phyloP scores from a whole-genome alignment of 2,329 filamentous ascomycete species.

The Moelleriella libera region DNA sequence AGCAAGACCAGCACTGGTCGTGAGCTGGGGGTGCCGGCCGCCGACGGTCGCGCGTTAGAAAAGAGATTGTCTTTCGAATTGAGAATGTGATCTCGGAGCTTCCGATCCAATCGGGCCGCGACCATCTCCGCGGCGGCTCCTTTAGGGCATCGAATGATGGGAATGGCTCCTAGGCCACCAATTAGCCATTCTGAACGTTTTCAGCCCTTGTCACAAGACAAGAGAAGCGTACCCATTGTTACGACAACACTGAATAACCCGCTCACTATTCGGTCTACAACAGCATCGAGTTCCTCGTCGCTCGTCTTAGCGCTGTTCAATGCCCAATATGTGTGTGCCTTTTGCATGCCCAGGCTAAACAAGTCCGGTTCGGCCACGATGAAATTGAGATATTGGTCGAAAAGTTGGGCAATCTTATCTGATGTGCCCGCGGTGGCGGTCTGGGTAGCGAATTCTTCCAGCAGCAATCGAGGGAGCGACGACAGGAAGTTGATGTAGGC shows the following conservation, averaged over 20 bases:
- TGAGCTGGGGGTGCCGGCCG: constrained; percentile 51
- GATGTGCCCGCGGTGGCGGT: constrained; percentile 74
- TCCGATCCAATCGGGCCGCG: constrained; percentile 83
- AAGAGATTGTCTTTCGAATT: constrained; percentile 98
- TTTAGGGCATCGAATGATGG: constrained; percentile 89
- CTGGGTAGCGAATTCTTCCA: constrained; percentile 89
- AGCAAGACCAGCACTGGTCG: constrained; percentile 85
- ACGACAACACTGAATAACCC: constrained; percentile 96
- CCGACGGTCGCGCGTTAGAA: constrained; percentile 48
- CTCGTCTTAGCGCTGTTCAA: constrained; percentile 85
- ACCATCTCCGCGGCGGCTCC: constrained; percentile 90
- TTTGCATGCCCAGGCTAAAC: constrained; percentile 86
- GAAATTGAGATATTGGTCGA: constrained; percentile 95
- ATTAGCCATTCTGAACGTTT: background rate
- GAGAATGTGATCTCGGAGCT: constrained; percentile 87
- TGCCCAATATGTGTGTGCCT: constrained; percentile 85
- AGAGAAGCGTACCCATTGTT: constrained; percentile 63
- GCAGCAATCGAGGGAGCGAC: constrained; percentile 73
- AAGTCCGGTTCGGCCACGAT: constrained; percentile 91
- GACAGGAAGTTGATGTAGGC: constrained; percentile 96
- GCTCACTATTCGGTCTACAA: constrained; percentile 84
- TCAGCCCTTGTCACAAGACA: background rate
- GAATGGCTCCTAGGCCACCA: constrained; percentile 55
- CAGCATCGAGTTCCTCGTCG: constrained; percentile 75
- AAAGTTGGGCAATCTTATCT: constrained; percentile 83